phyloP scores from a whole-genome alignment of 2,329 filamentous ascomycete genomes.

The Aspergillus luchuensis region DNA sequence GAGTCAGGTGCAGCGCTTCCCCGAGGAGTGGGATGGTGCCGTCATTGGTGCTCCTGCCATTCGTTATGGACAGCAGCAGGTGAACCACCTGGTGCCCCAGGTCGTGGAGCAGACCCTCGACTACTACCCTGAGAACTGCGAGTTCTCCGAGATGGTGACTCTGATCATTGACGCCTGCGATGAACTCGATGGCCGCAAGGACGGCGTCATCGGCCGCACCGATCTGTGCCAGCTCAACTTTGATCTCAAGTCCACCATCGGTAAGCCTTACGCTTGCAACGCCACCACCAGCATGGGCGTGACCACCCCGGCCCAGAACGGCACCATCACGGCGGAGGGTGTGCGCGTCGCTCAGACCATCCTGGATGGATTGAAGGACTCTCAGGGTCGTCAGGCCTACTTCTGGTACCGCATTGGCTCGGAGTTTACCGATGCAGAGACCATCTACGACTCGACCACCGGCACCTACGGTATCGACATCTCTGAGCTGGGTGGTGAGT shows the following conservation, averaged over 20 bases:
- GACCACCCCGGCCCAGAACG: constrained; percentile 35
- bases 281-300: constrained; percentile 30
- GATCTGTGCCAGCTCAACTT: constrained; percentile 53
- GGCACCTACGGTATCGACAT: constrained; percentile 33
- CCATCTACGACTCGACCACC: constrained; percentile 31
- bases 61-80: constrained; percentile 49
- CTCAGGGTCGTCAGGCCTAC: constrained; percentile 45
- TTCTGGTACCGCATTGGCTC: constrained; percentile 37
- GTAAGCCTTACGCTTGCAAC: constrained; percentile 49
- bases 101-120: constrained; percentile 44
- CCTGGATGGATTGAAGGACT: constrained; percentile 45
- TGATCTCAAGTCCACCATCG: constrained; percentile 51
- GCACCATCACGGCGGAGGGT: constrained; percentile 30
- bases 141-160: constrained; percentile 46
- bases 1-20: constrained; percentile 55
- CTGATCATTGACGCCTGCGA: constrained; percentile 59
- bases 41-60: constrained; percentile 52
- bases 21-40: constrained; percentile 51
- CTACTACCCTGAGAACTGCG: constrained; percentile 47
- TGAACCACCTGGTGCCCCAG: constrained; percentile 44
- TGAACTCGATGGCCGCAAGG: constrained; percentile 55
- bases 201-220: constrained; percentile 55
- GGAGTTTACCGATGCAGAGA: constrained; percentile 30
- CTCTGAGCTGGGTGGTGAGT: constrained; percentile 43
- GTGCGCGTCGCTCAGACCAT: constrained; percentile 40